phyloP scores from a whole-genome alignment of 108 stramenopile species.

The Parmales sp. region DNA sequence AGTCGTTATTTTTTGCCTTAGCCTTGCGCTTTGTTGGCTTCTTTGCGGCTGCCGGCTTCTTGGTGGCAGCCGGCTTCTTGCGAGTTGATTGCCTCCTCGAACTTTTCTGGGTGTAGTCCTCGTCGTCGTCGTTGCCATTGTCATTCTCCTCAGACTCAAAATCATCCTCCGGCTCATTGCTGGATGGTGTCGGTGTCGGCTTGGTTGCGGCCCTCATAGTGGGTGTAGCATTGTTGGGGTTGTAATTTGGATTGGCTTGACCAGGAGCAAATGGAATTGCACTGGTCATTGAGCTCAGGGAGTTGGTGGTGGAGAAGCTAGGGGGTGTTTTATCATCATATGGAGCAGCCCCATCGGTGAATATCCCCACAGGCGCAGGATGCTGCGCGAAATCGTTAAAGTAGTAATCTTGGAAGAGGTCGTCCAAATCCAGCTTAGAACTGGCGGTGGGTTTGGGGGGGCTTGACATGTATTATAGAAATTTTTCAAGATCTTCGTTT shows the following conservation, averaged over 20 bases:
- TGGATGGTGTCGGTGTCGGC: too few species aligned
- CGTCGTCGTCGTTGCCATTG: background rate
- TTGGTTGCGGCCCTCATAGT: background rate
- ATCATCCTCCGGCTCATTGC: background rate
- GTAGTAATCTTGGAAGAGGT: conserved; percentile 74
- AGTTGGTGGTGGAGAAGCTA: background rate
- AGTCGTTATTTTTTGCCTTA: background rate
- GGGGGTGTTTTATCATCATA: too few species aligned
- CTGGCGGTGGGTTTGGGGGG: too few species aligned
- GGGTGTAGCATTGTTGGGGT: too few species aligned
- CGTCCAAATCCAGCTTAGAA: conserved; percentile 69
- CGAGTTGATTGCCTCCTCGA: background rate
- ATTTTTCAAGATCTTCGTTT: too few species aligned
- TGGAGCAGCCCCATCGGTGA: too few species aligned
- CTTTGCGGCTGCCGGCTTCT: background rate
- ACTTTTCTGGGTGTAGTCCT: background rate
- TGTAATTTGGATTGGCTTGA: too few species aligned
- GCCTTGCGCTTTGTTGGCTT: conserved; percentile 11
- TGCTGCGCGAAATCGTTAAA: conserved; percentile 55
- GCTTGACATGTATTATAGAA: too few species aligned
- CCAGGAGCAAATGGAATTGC: background rate
- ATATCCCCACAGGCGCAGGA: conserved; percentile 24
- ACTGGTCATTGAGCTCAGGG: conserved; percentile 9
- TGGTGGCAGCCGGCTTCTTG: background rate
- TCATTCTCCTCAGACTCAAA: background rate